phyloP scores from a whole-genome alignment of 257 asterid species.

The Fraxinus quadrangulata region DNA sequence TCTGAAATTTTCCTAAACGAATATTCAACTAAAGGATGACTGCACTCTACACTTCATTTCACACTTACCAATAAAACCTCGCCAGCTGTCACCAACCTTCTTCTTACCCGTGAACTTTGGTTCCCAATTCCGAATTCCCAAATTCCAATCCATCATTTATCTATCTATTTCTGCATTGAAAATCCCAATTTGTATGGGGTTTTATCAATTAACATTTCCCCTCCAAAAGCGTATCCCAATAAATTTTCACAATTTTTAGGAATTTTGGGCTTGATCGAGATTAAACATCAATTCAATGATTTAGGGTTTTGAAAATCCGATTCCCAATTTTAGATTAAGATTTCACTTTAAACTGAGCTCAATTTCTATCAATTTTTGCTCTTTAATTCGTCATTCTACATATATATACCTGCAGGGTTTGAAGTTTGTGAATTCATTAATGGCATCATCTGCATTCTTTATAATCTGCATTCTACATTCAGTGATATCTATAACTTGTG shows the following conservation, averaged over 20 bases:
- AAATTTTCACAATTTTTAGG: not conserved
- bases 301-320: slow-evolving; percentile 11
- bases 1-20: no score
- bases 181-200: slow-evolving; percentile 33
- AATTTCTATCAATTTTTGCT: not conserved
- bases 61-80: not conserved
- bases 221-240: slow-evolving; percentile 13
- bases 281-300: slow-evolving; percentile 18
- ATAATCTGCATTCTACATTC: slow-evolving; percentile 48
- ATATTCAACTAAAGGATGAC: no score
- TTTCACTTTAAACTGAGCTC: slow-evolving; percentile 1
- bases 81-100: not conserved
- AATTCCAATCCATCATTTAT: slow-evolving; percentile 4
- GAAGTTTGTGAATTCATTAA: slow-evolving; percentile 16
- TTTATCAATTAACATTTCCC: slow-evolving; percentile 10
- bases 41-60: no score
- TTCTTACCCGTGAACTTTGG: slow-evolving; percentile 29
- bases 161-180: slow-evolving; percentile 25
- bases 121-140: slow-evolving; percentile 29
- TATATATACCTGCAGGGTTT: not conserved
- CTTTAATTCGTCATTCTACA: not conserved
- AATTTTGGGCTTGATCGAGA: not conserved
- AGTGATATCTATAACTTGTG: slow-evolving; percentile 41
- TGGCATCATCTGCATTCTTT: slow-evolving; percentile 48
- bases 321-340: slow-evolving; percentile 30